phyloP scores from a whole-genome alignment of 345 rosid genomes.

The sweet orange (Citrus sinensis) region DNA sequence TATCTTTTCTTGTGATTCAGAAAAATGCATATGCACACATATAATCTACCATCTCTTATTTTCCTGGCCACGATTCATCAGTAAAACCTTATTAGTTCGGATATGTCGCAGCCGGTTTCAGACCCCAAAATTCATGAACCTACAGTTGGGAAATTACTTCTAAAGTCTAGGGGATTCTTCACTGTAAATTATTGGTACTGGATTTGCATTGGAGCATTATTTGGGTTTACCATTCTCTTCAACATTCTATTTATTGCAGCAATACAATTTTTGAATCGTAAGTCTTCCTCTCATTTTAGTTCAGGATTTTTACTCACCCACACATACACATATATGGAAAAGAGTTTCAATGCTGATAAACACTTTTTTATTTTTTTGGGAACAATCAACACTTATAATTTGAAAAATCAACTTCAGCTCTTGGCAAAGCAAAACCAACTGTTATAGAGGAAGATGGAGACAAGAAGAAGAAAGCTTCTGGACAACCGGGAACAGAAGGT shows the following conservation, averaged over 20 bases:
- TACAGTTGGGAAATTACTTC: conserved; percentile 68
- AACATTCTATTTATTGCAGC: conserved; percentile 67
- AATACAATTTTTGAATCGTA: conserved; percentile 56
- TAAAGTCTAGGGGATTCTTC: conserved; percentile 63
- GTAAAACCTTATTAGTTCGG: conserved; percentile 8
- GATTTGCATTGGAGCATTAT: conserved; percentile 72
- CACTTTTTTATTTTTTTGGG: too few relatives aligned
- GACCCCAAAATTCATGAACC: conserved; percentile 48
- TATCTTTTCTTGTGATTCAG: too few relatives aligned
- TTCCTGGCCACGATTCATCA: not conserved
- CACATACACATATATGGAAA: not conserved
- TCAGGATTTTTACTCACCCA: too few relatives aligned
- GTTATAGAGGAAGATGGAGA: conserved; percentile 42
- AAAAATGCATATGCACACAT: too few relatives aligned
- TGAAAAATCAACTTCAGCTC: conserved; percentile 39
- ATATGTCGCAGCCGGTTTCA: conserved; percentile 39
- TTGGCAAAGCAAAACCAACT: conserved; percentile 50
- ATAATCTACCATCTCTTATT: not conserved
- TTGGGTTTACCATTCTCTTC: conserved; percentile 74
- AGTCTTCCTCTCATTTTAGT: conserved; percentile 21
- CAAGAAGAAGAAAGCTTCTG: conserved; percentile 13
- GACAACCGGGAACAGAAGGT: conserved; percentile 42
- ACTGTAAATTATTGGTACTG: conserved; percentile 70
- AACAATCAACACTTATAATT: too few relatives aligned
- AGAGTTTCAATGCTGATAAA: conserved; percentile 10